Conservation (phyloP, 306 rosid species). For the Dicorynia guianensis region DNA sequence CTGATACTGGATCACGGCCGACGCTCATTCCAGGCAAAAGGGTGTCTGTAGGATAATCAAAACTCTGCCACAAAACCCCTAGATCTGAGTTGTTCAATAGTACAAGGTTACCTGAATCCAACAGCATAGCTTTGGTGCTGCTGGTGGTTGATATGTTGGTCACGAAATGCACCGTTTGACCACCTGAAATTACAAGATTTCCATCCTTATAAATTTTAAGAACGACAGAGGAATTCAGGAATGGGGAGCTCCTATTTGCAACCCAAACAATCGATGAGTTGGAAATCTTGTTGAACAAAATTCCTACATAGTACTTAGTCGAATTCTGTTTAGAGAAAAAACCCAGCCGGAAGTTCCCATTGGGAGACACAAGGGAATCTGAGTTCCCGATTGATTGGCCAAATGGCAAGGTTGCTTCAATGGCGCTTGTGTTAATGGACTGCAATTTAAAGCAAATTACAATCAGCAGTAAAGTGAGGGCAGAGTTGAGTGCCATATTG, state of each 20-base stretch:
- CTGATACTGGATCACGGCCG: background rate
- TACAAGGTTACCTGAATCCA: slow-evolving; percentile 41
- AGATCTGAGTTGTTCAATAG: background rate
- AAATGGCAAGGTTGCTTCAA: background rate
- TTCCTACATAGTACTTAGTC: slow-evolving; percentile 36
- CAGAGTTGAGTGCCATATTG: background rate
- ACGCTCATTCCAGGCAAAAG: slow-evolving; percentile 33
- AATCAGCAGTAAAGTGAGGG: background rate
- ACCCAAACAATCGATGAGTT: slow-evolving; percentile 35
- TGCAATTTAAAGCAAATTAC: background rate
- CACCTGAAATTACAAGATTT: slow-evolving; percentile 24
- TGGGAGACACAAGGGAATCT: background rate
- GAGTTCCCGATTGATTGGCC: slow-evolving; percentile 10
- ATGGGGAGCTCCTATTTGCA: slow-evolving; percentile 9
- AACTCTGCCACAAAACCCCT: slow-evolving; percentile 41
- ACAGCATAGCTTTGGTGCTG: slow-evolving; percentile 13
- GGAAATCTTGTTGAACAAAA: slow-evolving; percentile 10
- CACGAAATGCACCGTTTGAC: background rate
- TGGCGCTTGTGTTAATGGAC: background rate
- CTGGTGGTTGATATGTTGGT: background rate
- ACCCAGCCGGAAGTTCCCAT: slow-evolving; percentile 20
- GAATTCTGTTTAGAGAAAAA: slow-evolving; percentile 13
- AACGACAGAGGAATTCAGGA: background rate
- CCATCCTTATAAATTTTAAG: background rate
- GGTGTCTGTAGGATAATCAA: slow-evolving; percentile 21